Percentiles rank a stretch among this genome's conserved stretches.
phyloP scores from a whole-genome alignment of 192 early-diverging fungal species.

The Dissophora ornata region DNA sequence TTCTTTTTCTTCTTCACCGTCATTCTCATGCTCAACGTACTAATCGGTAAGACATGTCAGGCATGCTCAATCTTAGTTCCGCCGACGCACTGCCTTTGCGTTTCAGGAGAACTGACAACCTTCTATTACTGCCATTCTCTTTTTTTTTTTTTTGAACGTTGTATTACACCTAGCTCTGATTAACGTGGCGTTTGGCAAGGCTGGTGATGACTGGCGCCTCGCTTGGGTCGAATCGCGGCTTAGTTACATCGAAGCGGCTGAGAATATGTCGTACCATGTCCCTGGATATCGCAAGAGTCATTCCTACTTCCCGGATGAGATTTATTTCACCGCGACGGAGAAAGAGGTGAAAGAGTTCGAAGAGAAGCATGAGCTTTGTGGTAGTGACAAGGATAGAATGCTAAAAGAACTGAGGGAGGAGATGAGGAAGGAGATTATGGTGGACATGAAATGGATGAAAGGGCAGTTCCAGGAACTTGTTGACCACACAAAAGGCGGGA shows the following conservation, averaged over 20 bases:
- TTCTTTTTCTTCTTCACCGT: conserved; percentile 25
- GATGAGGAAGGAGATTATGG: too few species aligned
- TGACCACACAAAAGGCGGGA: too few species aligned
- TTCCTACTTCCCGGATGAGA: not conserved
- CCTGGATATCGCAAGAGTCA: not conserved
- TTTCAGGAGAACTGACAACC: too few species aligned
- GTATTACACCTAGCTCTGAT: conserved; percentile 1
- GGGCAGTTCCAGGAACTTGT: too few species aligned
- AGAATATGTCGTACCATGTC: conserved; percentile 14
- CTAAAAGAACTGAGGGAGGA: too few species aligned
- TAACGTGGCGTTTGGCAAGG: conserved; percentile 15
- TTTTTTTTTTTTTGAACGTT: too few species aligned
- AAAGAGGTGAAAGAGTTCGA: not conserved
- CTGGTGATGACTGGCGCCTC: conserved; percentile 17
- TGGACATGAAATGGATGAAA: too few species aligned
- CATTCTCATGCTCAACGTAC: conserved; percentile 33
- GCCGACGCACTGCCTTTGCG: too few species aligned
- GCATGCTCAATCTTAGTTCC: too few species aligned
- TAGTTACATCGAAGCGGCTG: conserved; percentile 20
- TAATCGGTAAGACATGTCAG: conserved; percentile 14
- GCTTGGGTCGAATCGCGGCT: conserved; percentile 23
- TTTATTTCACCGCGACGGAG: conserved; percentile 6
- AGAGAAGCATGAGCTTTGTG: too few species aligned
- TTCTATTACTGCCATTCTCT: too few species aligned
- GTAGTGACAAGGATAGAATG: too few species aligned